phyloP scores from a whole-genome alignment of 441 rosid genomes.

The Jatropha multifida region DNA sequence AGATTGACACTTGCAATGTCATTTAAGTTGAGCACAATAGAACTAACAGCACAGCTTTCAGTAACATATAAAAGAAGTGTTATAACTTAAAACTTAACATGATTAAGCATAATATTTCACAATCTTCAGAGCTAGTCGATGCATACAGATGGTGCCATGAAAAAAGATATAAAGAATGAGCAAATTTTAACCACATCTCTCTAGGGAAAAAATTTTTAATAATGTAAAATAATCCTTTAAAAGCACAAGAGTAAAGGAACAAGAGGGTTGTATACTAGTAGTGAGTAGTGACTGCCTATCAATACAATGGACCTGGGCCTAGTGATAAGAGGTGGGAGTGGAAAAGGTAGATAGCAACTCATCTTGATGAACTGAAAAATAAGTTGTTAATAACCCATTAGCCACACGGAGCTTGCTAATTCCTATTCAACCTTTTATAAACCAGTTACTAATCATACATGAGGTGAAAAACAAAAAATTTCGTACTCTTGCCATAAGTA shows the following conservation, averaged over 20 bases:
- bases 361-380: not conserved
- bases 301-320: not conserved
- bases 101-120: not conserved
- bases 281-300: not conserved
- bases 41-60: not conserved
- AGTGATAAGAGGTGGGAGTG: not conserved
- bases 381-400: not conserved
- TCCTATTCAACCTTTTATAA: not conserved
- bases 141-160: not conserved
- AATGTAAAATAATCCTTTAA: not conserved
- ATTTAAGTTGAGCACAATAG: not conserved
- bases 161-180: not conserved
- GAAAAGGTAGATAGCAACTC: not conserved
- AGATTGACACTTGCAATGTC: not conserved
- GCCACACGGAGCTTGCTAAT: not conserved
- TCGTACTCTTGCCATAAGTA: not conserved
- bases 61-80: not conserved
- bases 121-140: not conserved
- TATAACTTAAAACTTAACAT: not conserved
- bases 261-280: not conserved
- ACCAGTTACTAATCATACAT: not conserved
- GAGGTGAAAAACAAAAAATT: not conserved
- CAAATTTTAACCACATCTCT: not conserved
- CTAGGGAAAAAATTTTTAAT: not conserved
- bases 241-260: slow-evolving; percentile 1